These are phyloP conservation scores for Primulina eburnea DNA, from an alignment of 257 asterid species.

Conservation along the genomic window DNA sequence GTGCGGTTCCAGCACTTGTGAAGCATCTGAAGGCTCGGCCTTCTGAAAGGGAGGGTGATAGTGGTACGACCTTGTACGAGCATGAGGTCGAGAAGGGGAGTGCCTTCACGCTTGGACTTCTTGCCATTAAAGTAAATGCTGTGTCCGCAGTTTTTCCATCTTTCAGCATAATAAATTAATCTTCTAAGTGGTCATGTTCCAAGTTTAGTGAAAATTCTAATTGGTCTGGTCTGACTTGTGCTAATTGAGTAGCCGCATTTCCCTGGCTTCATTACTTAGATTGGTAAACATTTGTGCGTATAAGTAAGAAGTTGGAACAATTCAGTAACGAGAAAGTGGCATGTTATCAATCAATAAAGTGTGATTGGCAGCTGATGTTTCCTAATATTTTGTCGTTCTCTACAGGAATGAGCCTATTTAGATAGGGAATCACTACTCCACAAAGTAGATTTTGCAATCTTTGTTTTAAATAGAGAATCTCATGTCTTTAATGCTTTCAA, in stretches of 20 bases:
- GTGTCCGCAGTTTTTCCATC: neutral
- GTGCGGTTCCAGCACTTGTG: slow-evolving; percentile 79
- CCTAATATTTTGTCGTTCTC: neutral
- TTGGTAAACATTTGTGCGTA: neutral
- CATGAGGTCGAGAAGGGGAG: slow-evolving; percentile 99
- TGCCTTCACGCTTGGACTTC: slow-evolving; percentile 96
- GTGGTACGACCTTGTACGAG: slow-evolving; percentile 46
- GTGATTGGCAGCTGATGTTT: slow-evolving; percentile 12
- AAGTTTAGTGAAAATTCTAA: no score
- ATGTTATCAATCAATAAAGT: neutral
- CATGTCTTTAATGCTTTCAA: neutral
- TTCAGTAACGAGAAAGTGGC: neutral
- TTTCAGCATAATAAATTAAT: neutral
- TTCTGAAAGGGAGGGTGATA: slow-evolving; percentile 44
- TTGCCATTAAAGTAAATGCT: slow-evolving; percentile 73
- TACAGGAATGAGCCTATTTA: neutral
- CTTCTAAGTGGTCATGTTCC: neutral
- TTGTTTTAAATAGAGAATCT: neutral
- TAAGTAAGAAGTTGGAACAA: neutral
- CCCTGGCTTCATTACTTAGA: neutral
- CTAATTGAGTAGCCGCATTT: neutral
- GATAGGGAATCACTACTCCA: slow-evolving; percentile 10
- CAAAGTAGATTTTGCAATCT: slow-evolving; percentile 4
- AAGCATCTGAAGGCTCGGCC: slow-evolving; percentile 71
- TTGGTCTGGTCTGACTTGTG: no score